phyloP scores from a whole-genome alignment of 2,329 filamentous ascomycete genomes.

The Fusarium kyushuense region DNA sequence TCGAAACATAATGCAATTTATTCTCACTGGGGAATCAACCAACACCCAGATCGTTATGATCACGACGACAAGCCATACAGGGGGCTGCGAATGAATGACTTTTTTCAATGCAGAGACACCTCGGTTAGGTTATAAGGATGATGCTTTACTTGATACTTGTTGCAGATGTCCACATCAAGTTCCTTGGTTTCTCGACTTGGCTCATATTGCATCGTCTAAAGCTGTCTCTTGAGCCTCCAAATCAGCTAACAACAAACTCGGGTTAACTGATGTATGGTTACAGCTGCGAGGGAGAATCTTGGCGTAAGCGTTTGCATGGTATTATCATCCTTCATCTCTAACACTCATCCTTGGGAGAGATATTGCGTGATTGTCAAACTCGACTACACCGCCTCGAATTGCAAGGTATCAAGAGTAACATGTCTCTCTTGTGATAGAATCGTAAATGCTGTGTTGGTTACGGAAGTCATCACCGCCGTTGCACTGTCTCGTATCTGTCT shows the following conservation, averaged over 20 bases:
- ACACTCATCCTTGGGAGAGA: neutral
- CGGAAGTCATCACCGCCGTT: slow-evolving; percentile 13
- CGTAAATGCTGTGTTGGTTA: slow-evolving; percentile 14
- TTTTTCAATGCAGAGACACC: neutral
- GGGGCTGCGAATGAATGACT: neutral
- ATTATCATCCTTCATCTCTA: slow-evolving; percentile 4
- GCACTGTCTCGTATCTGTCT: slow-evolving; percentile 28
- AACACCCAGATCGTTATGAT: neutral
- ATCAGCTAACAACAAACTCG: no score
- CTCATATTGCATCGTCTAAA: neutral
- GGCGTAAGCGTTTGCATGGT: no score
- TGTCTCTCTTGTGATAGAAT: neutral
- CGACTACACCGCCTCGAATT: slow-evolving; percentile 22
- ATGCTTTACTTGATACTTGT: neutral
- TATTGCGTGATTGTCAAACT: slow-evolving; percentile 7
- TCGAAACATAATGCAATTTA: slow-evolving; percentile 39
- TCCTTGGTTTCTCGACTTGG: neutral
- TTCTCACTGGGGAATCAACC: neutral
- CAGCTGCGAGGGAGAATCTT: no score
- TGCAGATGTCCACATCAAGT: neutral
- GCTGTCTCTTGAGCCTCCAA: neutral
- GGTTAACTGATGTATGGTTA: no score
- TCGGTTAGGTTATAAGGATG: neutral
- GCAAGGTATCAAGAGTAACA: neutral
- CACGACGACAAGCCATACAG: neutral